Conservation (phyloP, 179 eudicot species). For the Beta corolliflora region DNA sequence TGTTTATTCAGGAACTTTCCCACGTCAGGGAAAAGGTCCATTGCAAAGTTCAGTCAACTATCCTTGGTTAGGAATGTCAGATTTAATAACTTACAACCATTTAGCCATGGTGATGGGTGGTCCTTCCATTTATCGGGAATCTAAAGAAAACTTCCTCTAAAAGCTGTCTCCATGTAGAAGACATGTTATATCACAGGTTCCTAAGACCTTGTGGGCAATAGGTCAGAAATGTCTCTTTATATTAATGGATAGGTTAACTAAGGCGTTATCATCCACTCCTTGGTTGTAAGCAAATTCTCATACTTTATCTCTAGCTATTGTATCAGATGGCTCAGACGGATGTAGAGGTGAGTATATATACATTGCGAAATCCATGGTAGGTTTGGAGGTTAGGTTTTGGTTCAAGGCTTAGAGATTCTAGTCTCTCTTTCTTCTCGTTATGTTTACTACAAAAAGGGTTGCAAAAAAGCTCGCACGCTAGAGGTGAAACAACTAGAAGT, state of each 20-base stretch:
- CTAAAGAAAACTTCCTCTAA: neutral
- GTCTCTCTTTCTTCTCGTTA: neutral
- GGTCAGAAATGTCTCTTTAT: neutral
- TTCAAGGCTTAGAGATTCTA: neutral
- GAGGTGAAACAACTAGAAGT: neutral
- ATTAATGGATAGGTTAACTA: neutral
- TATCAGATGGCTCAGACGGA: neutral
- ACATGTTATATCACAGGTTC: neutral
- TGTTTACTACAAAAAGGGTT: neutral
- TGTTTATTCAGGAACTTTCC: neutral
- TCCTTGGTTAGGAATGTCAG: neutral
- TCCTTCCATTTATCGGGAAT: neutral
- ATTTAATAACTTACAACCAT: neutral
- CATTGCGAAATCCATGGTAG: neutral
- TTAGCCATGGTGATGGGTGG: neutral
- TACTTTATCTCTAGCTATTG: no score
- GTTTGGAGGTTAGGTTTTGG: neutral
- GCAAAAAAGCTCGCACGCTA: neutral
- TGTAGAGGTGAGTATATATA: neutral
- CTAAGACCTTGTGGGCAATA: neutral
- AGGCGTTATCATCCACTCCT: neutral
- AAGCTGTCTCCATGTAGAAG: neutral
- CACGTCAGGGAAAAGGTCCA: neutral
- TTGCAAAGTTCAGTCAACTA: neutral
- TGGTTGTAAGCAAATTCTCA: neutral